phyloP scores from a whole-genome alignment of 495 filamentous ascomycete genomes.

The Penicillium cinerascens region DNA sequence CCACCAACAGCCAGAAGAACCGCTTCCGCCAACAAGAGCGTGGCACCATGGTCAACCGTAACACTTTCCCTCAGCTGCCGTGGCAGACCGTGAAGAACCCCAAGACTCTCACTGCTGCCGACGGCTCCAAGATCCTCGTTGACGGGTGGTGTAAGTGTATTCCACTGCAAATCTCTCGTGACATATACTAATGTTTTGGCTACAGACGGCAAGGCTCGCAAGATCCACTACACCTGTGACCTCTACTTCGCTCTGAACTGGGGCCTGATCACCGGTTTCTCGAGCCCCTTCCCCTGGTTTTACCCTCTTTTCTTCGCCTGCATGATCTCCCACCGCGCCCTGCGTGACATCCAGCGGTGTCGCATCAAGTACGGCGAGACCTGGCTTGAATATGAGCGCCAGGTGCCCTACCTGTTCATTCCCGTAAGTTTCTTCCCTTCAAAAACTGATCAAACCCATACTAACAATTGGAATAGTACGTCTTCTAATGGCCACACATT shows the following conservation, averaged over 20 bases:
- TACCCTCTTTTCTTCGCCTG: constrained; percentile 84
- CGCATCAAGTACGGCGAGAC: constrained; percentile 85
- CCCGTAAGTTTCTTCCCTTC: constrained; percentile 61
- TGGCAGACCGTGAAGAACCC: constrained; percentile 88
- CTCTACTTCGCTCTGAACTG: constrained; percentile 68
- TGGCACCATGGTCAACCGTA: constrained; percentile 67
- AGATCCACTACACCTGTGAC: constrained; percentile 94
- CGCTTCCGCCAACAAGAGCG: constrained; percentile 79
- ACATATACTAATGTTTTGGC: constrained; percentile 4
- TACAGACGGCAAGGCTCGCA: constrained; percentile 75
- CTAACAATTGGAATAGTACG: constrained; percentile 22
- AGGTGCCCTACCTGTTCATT: constrained; percentile 93
- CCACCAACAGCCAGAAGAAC: constrained; percentile 92
- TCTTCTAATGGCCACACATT: constrained; percentile 25
- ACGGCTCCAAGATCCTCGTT: constrained; percentile 76
- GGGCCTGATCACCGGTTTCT: constrained; percentile 64
- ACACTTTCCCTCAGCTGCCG: constrained; percentile 88
- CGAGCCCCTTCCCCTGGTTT: constrained; percentile 94
- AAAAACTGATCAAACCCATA: not conserved
- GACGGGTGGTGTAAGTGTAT: constrained; percentile 79
- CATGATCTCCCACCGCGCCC: constrained; percentile 90
- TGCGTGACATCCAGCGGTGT: constrained; percentile 81
- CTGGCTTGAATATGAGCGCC: constrained; percentile 84
- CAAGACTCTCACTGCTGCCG: constrained; percentile 71
- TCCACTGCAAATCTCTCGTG: not conserved